Evolutionary conservation across 2,329 filamentous ascomycete species (phyloP), one percentile per base, ranked within the genome.

Genomic region (Aspergillus novoparasiticus): DNA sequence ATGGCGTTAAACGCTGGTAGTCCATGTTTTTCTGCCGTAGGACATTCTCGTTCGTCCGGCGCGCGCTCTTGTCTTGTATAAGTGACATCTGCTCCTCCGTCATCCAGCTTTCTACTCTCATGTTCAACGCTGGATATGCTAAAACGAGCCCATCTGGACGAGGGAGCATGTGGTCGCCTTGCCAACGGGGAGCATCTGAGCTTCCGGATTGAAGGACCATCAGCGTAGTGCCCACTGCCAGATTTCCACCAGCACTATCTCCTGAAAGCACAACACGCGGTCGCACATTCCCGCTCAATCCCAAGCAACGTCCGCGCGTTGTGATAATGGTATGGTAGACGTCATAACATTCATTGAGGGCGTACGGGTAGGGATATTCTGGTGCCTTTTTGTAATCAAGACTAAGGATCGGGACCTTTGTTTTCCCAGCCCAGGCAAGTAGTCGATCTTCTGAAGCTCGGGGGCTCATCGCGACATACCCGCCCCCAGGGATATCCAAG

Each of bases 21-120:
- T 97, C 92, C 80, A 92, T 91, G 66, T 89, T 93, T 81, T 99
- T 98, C 62, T 92, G 86, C 41, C 90, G 86, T 12, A 97, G 82
- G 60, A 98, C 90, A 30, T 87, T 86, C 62, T 86, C 85, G 73
- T 97, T 97, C 1, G 89, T 93, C 69, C 89, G 89, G 28, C 93
- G 86, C 74, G 89, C 89, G 62, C 88, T 86, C 12, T 93, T 88
- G 66, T 97, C 94, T 68, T 93, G 89, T 66, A 99, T 96, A 64
- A 99, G 81, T 0, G 92, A 88, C 92, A 98, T 96, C 75, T 99
- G 94, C 76, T 98, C 94, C 71, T 98, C 94, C 0, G 92, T 94
- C 94, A 99, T 98, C 95, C 95, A 99, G 77, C 94, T 97, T 43
- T 93, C 93, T 68, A 98, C 98, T 72, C 96, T 97, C 91, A 98